Evolutionary conservation across 345 rosid species (phyloP), one percentile per base, ranked within the genome.

Genomic region (Eutrema japonicum): DNA sequence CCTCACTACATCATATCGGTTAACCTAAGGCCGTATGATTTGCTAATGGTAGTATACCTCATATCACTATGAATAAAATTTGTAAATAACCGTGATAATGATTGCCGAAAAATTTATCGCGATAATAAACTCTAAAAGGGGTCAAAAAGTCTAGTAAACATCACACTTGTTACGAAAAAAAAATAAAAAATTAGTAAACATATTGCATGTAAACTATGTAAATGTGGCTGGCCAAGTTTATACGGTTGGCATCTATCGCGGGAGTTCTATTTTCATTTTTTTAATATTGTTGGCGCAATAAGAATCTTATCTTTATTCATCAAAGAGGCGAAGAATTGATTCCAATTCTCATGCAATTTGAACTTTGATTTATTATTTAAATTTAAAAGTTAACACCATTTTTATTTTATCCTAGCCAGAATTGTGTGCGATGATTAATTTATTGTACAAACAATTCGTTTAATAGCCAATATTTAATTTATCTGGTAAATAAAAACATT

Each of bases 261-360:
- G 82, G 66, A 82, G 77, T 78, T 74, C 32, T 63, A 70, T 63
- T 65, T 73, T 68, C 64, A 36, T 58, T 71, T 77, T 46, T 45
- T 46, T 65, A 70, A 70, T 63, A 53, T 77, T 57, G 67, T 71
- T 77, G 76, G 76, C 80, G 80, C 80, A 64, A 71, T 66, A 71
- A 72, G 80, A 77, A 77, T 77, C 77, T 77, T 77, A 77, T 77
- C 80, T 77, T 73, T 78, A 78, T 84, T 87, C 86, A 90, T 71
- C 82, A 86, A 83, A 84, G 96, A 90, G 83, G 93, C 76, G 66
- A 93, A 93, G 93, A 82, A 89, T 87, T 59, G 80, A 86, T 88
- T 86, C 91, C 86, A 73, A 70, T 83, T 56, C 78, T 73, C 66
- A 53, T 59, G 74, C 80, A 77, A 77, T 50, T 66, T 77, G 63